Conservation (phyloP, 192 early-diverging fungal genomes). For the Helicostylum pulchrum region DNA sequence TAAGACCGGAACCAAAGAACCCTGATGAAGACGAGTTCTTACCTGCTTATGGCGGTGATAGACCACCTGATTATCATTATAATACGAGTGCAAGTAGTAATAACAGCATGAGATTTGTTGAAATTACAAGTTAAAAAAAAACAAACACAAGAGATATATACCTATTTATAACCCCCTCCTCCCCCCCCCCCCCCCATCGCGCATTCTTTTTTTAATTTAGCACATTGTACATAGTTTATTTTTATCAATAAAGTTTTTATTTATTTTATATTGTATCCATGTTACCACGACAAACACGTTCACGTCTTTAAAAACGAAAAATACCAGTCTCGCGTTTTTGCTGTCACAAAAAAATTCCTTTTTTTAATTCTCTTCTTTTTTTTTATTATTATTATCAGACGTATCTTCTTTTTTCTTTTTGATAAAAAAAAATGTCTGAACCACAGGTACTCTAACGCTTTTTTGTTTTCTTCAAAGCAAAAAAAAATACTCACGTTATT, state of each 20-base stretch:
- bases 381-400: neutral
- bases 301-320: neutral
- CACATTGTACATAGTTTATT: neutral
- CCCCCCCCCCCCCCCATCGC: no score
- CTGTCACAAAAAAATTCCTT: neutral
- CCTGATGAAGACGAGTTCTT: conserved; percentile 9
- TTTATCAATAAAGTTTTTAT: no score
- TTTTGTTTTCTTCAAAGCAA: no score
- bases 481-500: no score
- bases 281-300: no score
- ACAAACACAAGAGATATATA: no score
- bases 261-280: no score
- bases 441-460: neutral
- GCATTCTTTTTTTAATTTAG: no score
- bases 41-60: conserved; percentile 15
- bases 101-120: no score
- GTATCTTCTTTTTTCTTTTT: neutral
- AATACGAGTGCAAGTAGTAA: no score
- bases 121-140: no score
- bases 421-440: neutral
- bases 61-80: conserved; percentile 10
- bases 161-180: neutral
- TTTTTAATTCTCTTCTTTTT: neutral
- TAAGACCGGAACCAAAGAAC: neutral
- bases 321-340: neutral